Evolutionary conservation across 2,329 filamentous ascomycete species (phyloP).

Genomic region (Thelonectria blattea): DNA sequence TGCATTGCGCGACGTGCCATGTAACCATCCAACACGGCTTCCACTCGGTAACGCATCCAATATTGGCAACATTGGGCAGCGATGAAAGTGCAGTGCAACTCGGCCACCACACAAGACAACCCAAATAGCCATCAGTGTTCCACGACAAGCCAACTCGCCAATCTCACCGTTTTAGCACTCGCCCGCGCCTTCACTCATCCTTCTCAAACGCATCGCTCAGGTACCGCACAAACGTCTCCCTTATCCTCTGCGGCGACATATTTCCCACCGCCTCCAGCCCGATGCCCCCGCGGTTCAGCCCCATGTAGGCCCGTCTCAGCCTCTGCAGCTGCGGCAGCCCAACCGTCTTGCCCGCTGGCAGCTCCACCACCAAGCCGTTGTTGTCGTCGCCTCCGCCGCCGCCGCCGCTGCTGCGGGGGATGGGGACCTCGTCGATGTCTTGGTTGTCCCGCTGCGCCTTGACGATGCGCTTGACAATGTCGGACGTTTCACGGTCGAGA

Average conservation of each 20-base stretch:
- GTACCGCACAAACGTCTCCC: slow-evolving; percentile 70
- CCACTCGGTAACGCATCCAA: neutral
- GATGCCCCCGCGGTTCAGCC: slow-evolving; percentile 74
- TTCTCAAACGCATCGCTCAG: slow-evolving; percentile 69
- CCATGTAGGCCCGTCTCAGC: slow-evolving; percentile 77
- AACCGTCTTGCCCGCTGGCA: slow-evolving; percentile 67
- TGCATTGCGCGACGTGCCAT: neutral
- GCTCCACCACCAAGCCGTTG: slow-evolving; percentile 63
- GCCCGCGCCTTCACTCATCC: slow-evolving; percentile 50
- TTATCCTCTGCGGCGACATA: slow-evolving; percentile 60
- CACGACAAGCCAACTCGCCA: no score
- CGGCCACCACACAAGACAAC: neutral
- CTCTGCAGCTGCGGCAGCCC: slow-evolving; percentile 79
- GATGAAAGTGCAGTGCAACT: neutral
- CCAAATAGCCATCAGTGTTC: neutral
- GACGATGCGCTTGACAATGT: slow-evolving; percentile 72
- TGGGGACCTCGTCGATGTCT: slow-evolving; percentile 61
- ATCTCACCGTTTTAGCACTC: neutral
- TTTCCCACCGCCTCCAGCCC: slow-evolving; percentile 62
- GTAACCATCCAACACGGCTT: neutral
- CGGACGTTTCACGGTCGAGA: slow-evolving; percentile 79
- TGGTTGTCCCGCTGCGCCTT: slow-evolving; percentile 73
- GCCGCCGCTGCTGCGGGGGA: slow-evolving; percentile 48
- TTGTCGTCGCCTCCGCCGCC: slow-evolving; percentile 54
- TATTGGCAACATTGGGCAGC: neutral